phyloP scores from a whole-genome alignment of 2,329 filamentous ascomycete genomes.

The Mariannaea elegans region DNA sequence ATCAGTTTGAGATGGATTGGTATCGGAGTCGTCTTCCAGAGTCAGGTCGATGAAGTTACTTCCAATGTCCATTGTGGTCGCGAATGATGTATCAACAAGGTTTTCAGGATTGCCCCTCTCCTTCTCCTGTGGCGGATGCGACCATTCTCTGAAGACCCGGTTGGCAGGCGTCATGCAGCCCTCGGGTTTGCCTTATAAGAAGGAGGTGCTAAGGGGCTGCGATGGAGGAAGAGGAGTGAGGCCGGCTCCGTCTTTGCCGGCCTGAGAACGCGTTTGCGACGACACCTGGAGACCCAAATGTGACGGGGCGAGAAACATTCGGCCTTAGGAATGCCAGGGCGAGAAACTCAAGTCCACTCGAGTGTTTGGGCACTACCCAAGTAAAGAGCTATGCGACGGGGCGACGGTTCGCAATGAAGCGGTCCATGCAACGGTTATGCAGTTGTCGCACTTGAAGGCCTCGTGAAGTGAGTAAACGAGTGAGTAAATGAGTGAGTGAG shows the following conservation, averaged over 20 bases:
- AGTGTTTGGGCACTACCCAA: slow-evolving; percentile 19
- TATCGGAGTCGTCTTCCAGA: slow-evolving; percentile 23
- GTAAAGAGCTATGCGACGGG: slow-evolving; percentile 8
- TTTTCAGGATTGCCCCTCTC: slow-evolving; percentile 41
- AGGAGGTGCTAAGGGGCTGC: neutral
- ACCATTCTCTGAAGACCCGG: slow-evolving; percentile 34
- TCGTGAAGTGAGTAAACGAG: slow-evolving; percentile 27
- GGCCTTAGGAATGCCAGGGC: neutral
- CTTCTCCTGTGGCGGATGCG: slow-evolving; percentile 30
- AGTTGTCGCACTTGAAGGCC: slow-evolving; percentile 28
- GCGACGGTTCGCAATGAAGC: slow-evolving; percentile 14
- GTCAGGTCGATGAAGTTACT: slow-evolving; percentile 33
- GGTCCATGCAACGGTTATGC: slow-evolving; percentile 17
- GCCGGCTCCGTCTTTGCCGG: neutral
- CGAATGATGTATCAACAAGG: slow-evolving; percentile 31
- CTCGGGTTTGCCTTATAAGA: slow-evolving; percentile 5
- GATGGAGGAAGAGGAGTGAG: slow-evolving; percentile 3
- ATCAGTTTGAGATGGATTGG: neutral
- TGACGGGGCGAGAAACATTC: neutral
- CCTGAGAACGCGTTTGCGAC: slow-evolving; percentile 21
- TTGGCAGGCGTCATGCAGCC: slow-evolving; percentile 13
- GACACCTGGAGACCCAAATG: neutral
- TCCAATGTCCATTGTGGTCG: slow-evolving; percentile 23
- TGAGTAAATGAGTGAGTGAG: slow-evolving; percentile 26
- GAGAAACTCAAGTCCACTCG: neutral